These are phyloP conservation scores for Wickerhamiella bombiphila DNA, from an alignment of 805 yeast species.

Conservation along the genomic window DNA sequence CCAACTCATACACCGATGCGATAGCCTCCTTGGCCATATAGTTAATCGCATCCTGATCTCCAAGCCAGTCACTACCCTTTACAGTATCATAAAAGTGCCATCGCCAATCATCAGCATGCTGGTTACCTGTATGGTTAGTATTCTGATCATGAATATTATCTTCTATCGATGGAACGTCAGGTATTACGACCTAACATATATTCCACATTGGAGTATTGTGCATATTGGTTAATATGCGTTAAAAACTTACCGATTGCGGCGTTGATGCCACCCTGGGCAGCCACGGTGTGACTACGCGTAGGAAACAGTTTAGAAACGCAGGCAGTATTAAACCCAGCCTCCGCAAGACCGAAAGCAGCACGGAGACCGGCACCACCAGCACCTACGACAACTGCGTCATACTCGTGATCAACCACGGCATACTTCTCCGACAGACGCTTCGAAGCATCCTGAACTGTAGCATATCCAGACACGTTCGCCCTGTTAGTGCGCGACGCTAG, in stretches of 20 bases:
- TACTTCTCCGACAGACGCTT: constrained; percentile 51
- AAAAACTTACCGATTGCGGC: constrained; percentile 66
- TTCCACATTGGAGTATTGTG: too few species aligned
- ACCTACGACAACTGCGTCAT: constrained; percentile 94
- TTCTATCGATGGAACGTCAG: too few species aligned
- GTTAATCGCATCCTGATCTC: constrained; percentile 98
- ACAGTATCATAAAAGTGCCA: constrained; percentile 99
- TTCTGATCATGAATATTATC: too few species aligned
- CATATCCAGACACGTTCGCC: too few species aligned
- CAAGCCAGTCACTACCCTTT: constrained; percentile 98
- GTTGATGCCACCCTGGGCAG: constrained; percentile 99
- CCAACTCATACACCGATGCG: constrained; percentile 84
- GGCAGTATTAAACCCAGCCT: constrained; percentile 94
- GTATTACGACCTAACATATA: too few species aligned
- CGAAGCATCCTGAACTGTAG: constrained; percentile 34
- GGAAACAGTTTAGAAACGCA: constrained; percentile 95
- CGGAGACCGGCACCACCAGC: constrained; percentile 99
- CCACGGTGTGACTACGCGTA: constrained; percentile 96
- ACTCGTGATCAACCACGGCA: constrained; percentile 91
- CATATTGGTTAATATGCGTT: too few species aligned
- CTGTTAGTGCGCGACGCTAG: too few species aligned
- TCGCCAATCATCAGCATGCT: constrained; percentile 98
- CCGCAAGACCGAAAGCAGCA: constrained; percentile 96
- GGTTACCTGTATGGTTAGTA: constrained; percentile 44
- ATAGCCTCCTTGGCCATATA: constrained; percentile 99